Evolutionary conservation across 2,329 filamentous ascomycete genomes (phyloP).

Genomic region (Westerdykella sp.): DNA sequence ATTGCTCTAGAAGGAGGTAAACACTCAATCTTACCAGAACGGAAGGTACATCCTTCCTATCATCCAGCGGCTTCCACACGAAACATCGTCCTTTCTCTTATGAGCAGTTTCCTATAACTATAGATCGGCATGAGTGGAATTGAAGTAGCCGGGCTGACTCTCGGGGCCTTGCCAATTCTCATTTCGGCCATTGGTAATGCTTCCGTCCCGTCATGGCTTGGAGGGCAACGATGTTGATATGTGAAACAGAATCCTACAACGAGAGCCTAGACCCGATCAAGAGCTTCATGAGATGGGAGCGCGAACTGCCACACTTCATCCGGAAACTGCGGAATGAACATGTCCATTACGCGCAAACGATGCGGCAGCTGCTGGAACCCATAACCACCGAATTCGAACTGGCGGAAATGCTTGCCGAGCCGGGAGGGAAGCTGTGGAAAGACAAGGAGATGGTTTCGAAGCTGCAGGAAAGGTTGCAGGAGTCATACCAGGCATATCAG

Average conservation of each 20-base stretch:
- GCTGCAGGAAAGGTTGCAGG: conserved; percentile 29
- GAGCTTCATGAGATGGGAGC: conserved; percentile 32
- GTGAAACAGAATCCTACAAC: conserved; percentile 31
- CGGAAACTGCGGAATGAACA: conserved; percentile 35
- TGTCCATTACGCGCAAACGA: conserved; percentile 33
- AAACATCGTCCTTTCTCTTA: no score
- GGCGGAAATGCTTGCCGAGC: conserved; percentile 30
- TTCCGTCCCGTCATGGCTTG: conserved; percentile 1
- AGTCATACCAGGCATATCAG: conserved; percentile 32
- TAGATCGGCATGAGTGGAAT: conserved; percentile 23
- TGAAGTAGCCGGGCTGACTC: conserved; percentile 28
- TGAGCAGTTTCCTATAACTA: no score
- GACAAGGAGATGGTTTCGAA: conserved; percentile 21
- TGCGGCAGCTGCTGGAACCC: conserved; percentile 31
- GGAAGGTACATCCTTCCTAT: no score
- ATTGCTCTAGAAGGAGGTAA: no score
- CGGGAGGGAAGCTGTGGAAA: conserved; percentile 29
- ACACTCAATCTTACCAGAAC: no score
- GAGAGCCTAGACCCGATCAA: conserved; percentile 38
- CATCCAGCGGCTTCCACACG: no score
- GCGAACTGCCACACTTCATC: conserved; percentile 30
- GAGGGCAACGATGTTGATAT: conserved; percentile 11
- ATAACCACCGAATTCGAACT: conserved; percentile 34
- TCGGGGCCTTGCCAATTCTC: conserved; percentile 37
- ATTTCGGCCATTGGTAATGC: conserved; percentile 15